Evolutionary conservation across 2,329 filamentous ascomycete species (phyloP).

Genomic region (Phaeoacremonium minimum): DNA sequence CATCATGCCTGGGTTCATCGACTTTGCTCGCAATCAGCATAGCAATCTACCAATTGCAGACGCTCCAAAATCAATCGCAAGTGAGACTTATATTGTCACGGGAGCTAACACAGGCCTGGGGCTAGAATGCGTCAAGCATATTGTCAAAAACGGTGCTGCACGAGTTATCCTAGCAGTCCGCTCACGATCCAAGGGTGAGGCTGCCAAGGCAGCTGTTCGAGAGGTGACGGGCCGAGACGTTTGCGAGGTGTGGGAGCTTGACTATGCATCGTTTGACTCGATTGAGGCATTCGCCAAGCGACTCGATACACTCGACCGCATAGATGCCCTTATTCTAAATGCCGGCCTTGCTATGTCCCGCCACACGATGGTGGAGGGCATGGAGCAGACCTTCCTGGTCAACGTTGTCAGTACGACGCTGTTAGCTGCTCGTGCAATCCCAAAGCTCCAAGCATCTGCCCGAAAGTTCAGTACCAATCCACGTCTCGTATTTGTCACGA

Average conservation of each 20-base stretch:
- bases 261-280: constrained; percentile 41
- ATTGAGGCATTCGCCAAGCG: constrained; percentile 33
- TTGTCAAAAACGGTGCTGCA: constrained; percentile 31
- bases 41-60: no score
- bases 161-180: constrained; percentile 44
- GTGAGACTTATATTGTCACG: no score
- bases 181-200: constrained; percentile 33
- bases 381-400: constrained; percentile 42
- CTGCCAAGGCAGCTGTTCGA: constrained; percentile 26
- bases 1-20: no score
- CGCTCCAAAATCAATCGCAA: no score
- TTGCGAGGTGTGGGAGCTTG: constrained; percentile 40
- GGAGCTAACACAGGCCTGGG: constrained; percentile 46
- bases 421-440: constrained; percentile 39
- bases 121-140: constrained; percentile 22
- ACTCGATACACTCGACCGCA: constrained; percentile 21
- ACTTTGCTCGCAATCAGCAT: no score
- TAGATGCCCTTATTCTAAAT: constrained; percentile 40
- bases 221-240: constrained; percentile 26
- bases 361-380: constrained; percentile 33
- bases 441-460: constrained; percentile 31
- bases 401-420: constrained; percentile 26
- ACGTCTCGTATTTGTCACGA: no score
- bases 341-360: constrained; percentile 32
- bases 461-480: no score